Conservation (phyloP, 2,329 filamentous ascomycete genomes). For the Madurella fahalii region DNA sequence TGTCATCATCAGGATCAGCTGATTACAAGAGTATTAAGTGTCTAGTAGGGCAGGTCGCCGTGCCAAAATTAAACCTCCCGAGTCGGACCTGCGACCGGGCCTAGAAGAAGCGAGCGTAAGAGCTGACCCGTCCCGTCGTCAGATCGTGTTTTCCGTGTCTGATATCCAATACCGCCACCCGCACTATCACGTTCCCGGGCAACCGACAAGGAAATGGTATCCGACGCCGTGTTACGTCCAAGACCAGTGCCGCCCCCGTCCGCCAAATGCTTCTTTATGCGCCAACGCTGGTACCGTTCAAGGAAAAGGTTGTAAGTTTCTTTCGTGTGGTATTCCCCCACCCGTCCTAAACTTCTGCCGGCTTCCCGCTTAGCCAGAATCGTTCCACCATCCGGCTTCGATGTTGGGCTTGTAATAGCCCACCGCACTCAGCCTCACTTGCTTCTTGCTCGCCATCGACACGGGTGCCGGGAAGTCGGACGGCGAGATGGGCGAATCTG, state of each 20-base stretch:
- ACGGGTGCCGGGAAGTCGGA: constrained; percentile 20
- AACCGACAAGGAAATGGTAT: not conserved
- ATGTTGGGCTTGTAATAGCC: constrained; percentile 27
- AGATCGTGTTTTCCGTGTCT: not conserved
- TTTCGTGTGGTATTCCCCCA: constrained; percentile 1
- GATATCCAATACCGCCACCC: not conserved
- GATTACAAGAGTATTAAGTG: constrained; percentile 14
- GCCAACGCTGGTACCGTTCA: not conserved
- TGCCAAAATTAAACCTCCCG: not conserved
- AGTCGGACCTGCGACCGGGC: constrained; percentile 4
- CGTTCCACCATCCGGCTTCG: constrained; percentile 29
- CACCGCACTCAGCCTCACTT: constrained; percentile 36
- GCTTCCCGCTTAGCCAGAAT: constrained; percentile 22
- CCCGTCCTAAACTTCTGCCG: not conserved
- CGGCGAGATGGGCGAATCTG: constrained; percentile 32
- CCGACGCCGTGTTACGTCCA: not conserved
- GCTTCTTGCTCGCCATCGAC: constrained; percentile 32
- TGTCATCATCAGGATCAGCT: constrained; percentile 3
- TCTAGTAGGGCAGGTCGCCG: not conserved
- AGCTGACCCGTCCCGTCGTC: not conserved
- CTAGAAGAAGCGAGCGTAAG: not conserved
- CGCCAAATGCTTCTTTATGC: not conserved
- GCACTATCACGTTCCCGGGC: not conserved
- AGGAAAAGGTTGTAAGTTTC: constrained; percentile 6
- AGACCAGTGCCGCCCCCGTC: not conserved